Percentiles rank a stretch among this genome's conserved stretches.
Evolutionary conservation across 345 rosid species (phyloP).

Genomic region (Bruguiera parviflora): DNA sequence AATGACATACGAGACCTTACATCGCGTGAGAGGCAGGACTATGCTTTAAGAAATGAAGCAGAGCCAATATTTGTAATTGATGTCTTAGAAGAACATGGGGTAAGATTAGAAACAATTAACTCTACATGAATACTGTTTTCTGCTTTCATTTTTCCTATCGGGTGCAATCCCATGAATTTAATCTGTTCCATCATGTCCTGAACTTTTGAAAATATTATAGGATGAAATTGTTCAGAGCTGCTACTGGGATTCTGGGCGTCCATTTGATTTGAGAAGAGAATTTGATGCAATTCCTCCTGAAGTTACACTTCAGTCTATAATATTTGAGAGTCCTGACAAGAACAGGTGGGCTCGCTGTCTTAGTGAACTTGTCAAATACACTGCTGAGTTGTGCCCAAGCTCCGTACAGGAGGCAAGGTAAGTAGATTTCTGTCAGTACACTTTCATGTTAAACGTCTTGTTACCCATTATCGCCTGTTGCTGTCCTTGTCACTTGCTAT

Average conservation of each 20-base stretch:
- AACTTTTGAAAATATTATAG: slow-evolving; percentile 35
- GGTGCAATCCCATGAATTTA: slow-evolving; percentile 4
- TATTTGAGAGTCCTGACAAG: slow-evolving; percentile 95
- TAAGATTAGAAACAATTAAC: slow-evolving; percentile 21
- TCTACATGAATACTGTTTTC: slow-evolving; percentile 15
- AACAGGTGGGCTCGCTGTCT: slow-evolving; percentile 96
- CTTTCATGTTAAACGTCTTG: slow-evolving; percentile 14
- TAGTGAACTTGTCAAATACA: slow-evolving; percentile 87
- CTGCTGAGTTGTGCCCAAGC: slow-evolving; percentile 93
- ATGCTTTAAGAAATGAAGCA: slow-evolving; percentile 61
- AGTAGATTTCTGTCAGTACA: slow-evolving; percentile 21
- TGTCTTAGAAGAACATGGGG: slow-evolving; percentile 99
- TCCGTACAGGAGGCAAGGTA: slow-evolving; percentile 96
- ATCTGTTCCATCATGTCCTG: background rate
- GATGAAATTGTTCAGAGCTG: slow-evolving; percentile 98
- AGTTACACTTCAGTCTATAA: slow-evolving; percentile 87
- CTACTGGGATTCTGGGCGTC: slow-evolving; percentile 92
- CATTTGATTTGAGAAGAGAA: slow-evolving; percentile 86
- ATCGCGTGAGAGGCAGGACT: slow-evolving; percentile 54
- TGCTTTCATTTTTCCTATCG: background rate
- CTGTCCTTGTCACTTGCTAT: background rate
- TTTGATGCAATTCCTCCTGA: slow-evolving; percentile 91
- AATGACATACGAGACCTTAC: slow-evolving; percentile 71
- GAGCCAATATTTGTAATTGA: slow-evolving; percentile 91
- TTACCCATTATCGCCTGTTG: slow-evolving; percentile 11